phyloP scores from a whole-genome alignment of 2,329 filamentous ascomycete species.

The Dactylellina haptotyla region DNA sequence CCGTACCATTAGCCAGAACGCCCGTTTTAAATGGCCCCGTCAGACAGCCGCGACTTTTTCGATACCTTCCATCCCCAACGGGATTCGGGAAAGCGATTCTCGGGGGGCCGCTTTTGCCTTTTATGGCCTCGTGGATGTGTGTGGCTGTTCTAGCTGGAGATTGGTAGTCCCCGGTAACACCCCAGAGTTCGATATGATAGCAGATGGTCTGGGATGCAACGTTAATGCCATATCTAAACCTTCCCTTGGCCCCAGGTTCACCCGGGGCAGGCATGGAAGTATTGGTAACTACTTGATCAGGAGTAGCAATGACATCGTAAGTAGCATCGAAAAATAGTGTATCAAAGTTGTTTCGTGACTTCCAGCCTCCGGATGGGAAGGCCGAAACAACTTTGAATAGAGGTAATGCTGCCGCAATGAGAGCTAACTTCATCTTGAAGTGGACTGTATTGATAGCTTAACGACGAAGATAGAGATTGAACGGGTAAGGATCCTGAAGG shows the following conservation, averaged over 20 bases:
- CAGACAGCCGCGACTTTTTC: slow-evolving; percentile 55
- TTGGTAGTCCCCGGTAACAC: slow-evolving; percentile 66
- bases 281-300: slow-evolving; percentile 14
- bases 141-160: slow-evolving; percentile 67
- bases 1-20: slow-evolving; percentile 61
- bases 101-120: slow-evolving; percentile 66
- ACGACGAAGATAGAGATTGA: background rate
- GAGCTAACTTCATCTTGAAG: slow-evolving; percentile 9
- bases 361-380: background rate
- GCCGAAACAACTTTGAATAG: background rate
- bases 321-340: slow-evolving; percentile 13
- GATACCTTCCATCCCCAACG: slow-evolving; percentile 57
- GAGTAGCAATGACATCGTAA: slow-evolving; percentile 21
- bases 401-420: background rate
- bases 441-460: background rate
- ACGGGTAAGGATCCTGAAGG: background rate
- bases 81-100: slow-evolving; percentile 68
- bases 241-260: slow-evolving; percentile 62
- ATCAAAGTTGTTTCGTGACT: background rate
- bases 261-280: slow-evolving; percentile 18
- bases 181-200: slow-evolving; percentile 62
- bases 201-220: slow-evolving; percentile 63
- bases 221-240: slow-evolving; percentile 69
- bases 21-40: slow-evolving; percentile 62
- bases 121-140: slow-evolving; percentile 67